Evolutionary conservation across 2,329 filamentous ascomycete genomes (phyloP).

Genomic region (Colletotrichum liaoningense): DNA sequence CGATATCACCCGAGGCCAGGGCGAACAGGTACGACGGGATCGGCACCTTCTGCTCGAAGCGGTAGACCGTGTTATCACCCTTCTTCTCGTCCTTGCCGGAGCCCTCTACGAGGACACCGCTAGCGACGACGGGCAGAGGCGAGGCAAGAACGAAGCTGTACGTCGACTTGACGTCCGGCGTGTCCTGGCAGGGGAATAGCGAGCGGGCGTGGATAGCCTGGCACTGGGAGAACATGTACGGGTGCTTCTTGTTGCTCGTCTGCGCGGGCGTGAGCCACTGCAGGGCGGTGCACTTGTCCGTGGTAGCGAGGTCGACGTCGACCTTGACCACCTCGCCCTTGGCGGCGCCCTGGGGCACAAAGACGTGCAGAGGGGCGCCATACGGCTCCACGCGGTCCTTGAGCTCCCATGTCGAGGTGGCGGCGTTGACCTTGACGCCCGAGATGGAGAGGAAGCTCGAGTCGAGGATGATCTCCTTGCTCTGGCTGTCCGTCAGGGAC

Average conservation of each 20-base stretch:
- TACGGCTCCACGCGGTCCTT: conserved; percentile 79
- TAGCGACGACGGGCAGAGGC: conserved; percentile 89
- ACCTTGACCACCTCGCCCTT: conserved; percentile 66
- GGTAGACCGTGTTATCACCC: conserved; percentile 75
- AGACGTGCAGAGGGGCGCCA: conserved; percentile 76
- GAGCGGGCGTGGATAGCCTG: conserved; percentile 96
- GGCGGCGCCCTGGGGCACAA: conserved; percentile 64
- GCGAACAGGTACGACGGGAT: conserved; percentile 97
- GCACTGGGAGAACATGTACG: conserved; percentile 98
- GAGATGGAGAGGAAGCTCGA: conserved; percentile 84
- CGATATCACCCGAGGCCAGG: conserved; percentile 88
- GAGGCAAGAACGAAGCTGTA: conserved; percentile 91
- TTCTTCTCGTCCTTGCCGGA: conserved; percentile 58
- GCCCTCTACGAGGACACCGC: conserved; percentile 73
- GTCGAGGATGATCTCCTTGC: conserved; percentile 85
- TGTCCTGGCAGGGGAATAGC: conserved; percentile 97
- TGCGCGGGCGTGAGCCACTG: conserved; percentile 96
- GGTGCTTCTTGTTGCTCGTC: conserved; percentile 94
- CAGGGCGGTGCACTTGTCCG: conserved; percentile 87
- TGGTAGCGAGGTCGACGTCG: conserved; percentile 81
- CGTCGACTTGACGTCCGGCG: conserved; percentile 96
- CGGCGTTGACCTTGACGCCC: conserved; percentile 76
- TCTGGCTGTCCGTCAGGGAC: conserved; percentile 78
- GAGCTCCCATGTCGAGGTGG: conserved; percentile 74
- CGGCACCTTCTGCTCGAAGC: conserved; percentile 89